These are phyloP conservation scores for Luffa acutangula DNA, from an alignment of 306 rosid species.

Conservation along the genomic window DNA sequence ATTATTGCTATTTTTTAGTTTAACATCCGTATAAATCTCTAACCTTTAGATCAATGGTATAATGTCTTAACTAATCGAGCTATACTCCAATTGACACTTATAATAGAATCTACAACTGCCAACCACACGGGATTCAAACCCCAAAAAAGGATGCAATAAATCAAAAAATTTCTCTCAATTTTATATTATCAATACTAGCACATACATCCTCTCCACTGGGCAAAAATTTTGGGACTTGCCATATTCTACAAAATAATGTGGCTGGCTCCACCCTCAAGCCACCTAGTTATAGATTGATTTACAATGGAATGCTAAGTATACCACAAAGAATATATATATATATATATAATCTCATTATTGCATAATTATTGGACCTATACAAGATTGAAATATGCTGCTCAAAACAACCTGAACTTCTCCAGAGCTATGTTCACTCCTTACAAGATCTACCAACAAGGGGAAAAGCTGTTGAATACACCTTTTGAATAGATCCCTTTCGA, in stretches of 20 bases:
- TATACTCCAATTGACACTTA: too few relatives aligned
- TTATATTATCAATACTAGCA: background rate
- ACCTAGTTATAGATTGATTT: slow-evolving; percentile 4
- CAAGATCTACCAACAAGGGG: slow-evolving; percentile 79
- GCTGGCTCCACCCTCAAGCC: background rate
- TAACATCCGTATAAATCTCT: too few relatives aligned
- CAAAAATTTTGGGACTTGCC: background rate
- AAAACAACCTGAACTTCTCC: slow-evolving; percentile 84
- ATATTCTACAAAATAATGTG: slow-evolving; percentile 1
- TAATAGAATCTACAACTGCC: background rate
- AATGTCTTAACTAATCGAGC: too few relatives aligned
- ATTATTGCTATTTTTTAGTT: too few relatives aligned
- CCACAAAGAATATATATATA: background rate
- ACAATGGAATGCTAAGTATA: slow-evolving; percentile 4
- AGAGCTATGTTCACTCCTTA: slow-evolving; percentile 75
- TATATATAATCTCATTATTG: slow-evolving; percentile 21
- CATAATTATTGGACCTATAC: slow-evolving; percentile 71
- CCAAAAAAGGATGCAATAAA: background rate
- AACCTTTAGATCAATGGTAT: too few relatives aligned
- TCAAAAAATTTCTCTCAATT: background rate
- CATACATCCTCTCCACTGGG: slow-evolving; percentile 5
- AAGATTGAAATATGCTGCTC: slow-evolving; percentile 63
- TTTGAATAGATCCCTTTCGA: slow-evolving; percentile 50
- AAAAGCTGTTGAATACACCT: slow-evolving; percentile 57
- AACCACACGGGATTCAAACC: background rate